Conservation (phyloP, 31 red algal species). For the Asparagopsis taxiformis region DNA sequence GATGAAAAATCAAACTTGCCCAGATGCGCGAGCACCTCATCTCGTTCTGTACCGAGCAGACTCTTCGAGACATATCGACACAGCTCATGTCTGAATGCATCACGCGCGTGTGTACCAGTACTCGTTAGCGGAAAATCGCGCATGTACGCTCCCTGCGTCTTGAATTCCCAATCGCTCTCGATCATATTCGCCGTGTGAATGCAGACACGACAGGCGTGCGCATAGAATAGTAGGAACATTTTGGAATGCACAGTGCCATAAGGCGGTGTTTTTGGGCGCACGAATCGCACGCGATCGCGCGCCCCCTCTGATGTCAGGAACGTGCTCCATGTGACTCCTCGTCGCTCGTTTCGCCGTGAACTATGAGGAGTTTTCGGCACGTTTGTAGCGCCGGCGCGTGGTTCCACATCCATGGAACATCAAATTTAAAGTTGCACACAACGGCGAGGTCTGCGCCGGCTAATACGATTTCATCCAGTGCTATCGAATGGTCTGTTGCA, state of each 20-base stretch:
- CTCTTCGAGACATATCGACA: constrained; percentile 23
- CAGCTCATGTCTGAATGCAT: constrained; percentile 35
- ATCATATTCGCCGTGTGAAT: constrained; percentile 94
- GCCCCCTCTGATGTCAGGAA: constrained; percentile 14
- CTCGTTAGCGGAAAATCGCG: constrained; percentile 79
- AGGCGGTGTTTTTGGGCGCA: constrained; percentile 43
- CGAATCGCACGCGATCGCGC: constrained; percentile 42
- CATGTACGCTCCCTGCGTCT: constrained; percentile 86
- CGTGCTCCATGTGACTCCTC: constrained; percentile 27
- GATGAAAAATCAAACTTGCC: constrained; percentile 69
- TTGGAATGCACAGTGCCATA: constrained; percentile 98
- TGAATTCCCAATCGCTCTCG: constrained; percentile 82
- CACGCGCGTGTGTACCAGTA: background rate
- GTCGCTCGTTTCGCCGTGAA: constrained; percentile 46
- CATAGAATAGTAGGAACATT: constrained; percentile 75
- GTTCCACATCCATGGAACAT: constrained; percentile 60
- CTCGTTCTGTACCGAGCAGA: constrained; percentile 1
- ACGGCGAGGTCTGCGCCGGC: constrained; percentile 35
- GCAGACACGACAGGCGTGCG: constrained; percentile 73
- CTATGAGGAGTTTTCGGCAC: constrained; percentile 33
- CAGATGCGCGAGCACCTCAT: constrained; percentile 26
- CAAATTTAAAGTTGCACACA: constrained; percentile 60
- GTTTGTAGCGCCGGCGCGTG: constrained; percentile 57
- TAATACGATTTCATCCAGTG: constrained; percentile 49
- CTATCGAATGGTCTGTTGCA: constrained; percentile 2